Evolutionary conservation across 257 asterid species (phyloP).

Genomic region (Jacaranda mimosifolia): DNA sequence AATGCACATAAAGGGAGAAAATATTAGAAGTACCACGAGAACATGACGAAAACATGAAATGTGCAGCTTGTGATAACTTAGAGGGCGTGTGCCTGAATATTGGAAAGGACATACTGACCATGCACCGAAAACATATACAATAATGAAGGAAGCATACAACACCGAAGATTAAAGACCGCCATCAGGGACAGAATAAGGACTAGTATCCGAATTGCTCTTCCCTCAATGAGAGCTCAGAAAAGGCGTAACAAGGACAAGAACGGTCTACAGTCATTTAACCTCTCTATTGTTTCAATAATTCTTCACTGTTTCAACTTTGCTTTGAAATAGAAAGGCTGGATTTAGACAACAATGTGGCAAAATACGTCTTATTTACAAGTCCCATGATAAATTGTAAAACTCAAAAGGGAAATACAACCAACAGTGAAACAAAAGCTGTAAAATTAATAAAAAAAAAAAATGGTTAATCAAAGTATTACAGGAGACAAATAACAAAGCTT

Average conservation of each 20-base stretch:
- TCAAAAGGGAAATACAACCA: not conserved
- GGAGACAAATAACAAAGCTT: constrained; percentile 11
- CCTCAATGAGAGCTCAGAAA: not conserved
- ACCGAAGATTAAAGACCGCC: not conserved
- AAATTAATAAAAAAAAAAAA: no score
- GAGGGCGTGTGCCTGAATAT: no score
- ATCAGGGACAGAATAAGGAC: not conserved
- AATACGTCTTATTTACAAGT: not conserved
- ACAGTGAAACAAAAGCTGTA: not conserved
- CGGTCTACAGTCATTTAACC: no score
- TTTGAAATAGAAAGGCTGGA: not conserved
- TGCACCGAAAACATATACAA: no score
- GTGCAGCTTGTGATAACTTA: not conserved
- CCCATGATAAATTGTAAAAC: not conserved
- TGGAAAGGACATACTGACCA: no score
- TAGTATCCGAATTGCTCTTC: not conserved
- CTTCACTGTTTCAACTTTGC: not conserved
- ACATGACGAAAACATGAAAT: not conserved
- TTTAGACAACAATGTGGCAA: not conserved
- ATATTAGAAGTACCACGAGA: not conserved
- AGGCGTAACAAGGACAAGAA: not conserved
- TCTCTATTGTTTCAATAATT: not conserved
- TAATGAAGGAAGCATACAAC: not conserved
- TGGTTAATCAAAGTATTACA: not conserved
- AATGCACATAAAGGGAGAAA: not conserved